Evolutionary conservation across 2,329 filamentous ascomycete genomes (phyloP).

Genomic region (Dactylellina cionopaga): DNA sequence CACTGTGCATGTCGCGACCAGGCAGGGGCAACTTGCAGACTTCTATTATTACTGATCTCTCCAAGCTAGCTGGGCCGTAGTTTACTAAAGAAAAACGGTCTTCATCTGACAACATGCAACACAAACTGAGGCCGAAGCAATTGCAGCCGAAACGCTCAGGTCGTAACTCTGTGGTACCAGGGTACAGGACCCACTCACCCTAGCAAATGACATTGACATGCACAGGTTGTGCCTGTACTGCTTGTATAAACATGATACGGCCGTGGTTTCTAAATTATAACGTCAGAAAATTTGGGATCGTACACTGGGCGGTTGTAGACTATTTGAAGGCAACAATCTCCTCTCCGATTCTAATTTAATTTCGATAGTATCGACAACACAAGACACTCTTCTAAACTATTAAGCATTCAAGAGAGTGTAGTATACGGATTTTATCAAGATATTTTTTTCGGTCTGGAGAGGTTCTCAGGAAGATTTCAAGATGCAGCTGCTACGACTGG

Average conservation of each 20-base stretch:
- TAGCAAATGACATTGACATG: neutral
- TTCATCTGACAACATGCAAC: constrained; percentile 18
- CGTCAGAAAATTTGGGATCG: neutral
- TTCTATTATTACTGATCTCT: constrained; percentile 39
- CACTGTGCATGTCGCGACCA: neutral
- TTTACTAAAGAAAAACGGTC: neutral
- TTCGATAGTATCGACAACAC: constrained; percentile 15
- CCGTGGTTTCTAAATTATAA: constrained; percentile 7
- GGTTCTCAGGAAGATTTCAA: constrained; percentile 6
- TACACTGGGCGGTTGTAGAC: neutral
- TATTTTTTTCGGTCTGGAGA: neutral
- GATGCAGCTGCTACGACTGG: constrained; percentile 30
- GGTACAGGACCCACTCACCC: no score
- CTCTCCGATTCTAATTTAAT: neutral
- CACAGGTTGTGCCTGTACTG: neutral
- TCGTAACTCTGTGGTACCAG: constrained; percentile 8
- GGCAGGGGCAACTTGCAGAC: constrained; percentile 9
- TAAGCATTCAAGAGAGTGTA: neutral
- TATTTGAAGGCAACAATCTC: constrained; percentile 20
- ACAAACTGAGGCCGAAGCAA: constrained; percentile 15
- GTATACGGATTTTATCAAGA: no score
- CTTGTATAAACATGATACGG: constrained; percentile 17
- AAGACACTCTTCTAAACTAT: neutral
- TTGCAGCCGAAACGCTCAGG: constrained; percentile 27
- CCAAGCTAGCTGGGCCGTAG: neutral